Evolutionary conservation across 805 yeast species (phyloP), one percentile per base, ranked within the genome.

Genomic region (Wickerhamomyces xylosicus): DNA sequence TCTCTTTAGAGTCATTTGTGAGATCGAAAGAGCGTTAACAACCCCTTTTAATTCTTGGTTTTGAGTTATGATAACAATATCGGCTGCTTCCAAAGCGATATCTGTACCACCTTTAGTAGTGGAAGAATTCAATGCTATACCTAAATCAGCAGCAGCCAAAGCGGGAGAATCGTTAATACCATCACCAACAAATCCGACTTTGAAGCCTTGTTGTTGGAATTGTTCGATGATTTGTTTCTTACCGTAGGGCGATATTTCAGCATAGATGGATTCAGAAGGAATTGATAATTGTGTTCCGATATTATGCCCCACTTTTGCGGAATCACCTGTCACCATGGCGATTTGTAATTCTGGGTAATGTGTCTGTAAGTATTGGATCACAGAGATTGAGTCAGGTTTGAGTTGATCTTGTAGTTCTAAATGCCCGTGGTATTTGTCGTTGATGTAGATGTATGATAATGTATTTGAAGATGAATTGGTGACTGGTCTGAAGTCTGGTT

Each of bases 121-220:
- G n/a, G n/a, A n/a, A n/a, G 94, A 74, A 9, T 94, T 80, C 41
- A 94, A 76, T 10, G 97, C 92, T 50, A 94, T 77, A 19, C 98
- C 98, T 16, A 92, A 62, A 47, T 87, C 85, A 1, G 96, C 83
- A 40, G 81, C 72, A 1, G 85, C 95, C 40, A 92, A 69, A 0
- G 97, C 97, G 0, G 98, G 97, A 0, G 97, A 95, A 57, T 92
- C 99, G 58, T 92, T 92, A 47, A 92, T 85, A 43, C 99, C 99
- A 61, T 92, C 99, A 31, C 99, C 99, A 18, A 92, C 80, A 67
- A 94, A 87, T 5, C 89, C 90, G 33, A 92, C 80, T 15, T 66
- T 63, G 10, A 61, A 50, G 2, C 64, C 66, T 3, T 48, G 49
- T 13, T 48, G 57, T 51, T 79, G 84, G 40, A 85, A 62, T 36